Evolutionary conservation across 2,329 filamentous ascomycete genomes (phyloP).

Genomic region (Hypoxylon sp.): DNA sequence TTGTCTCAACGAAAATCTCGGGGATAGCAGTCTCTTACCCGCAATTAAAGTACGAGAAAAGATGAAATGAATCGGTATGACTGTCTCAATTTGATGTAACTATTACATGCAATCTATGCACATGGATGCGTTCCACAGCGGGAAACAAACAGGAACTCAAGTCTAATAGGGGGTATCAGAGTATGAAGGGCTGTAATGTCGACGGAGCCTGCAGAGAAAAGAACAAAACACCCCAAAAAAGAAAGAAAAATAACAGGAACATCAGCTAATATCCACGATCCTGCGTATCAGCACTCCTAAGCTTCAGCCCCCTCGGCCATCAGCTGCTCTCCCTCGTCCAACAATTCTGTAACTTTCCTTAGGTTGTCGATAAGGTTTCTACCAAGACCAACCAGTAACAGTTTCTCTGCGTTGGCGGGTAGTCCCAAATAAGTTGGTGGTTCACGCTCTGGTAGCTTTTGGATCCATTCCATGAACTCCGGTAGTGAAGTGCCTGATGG

Average conservation of each 20-base stretch:
- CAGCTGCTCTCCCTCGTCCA: conserved; percentile 94
- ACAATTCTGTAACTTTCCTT: conserved; percentile 81
- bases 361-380: conserved; percentile 84
- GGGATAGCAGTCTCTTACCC: neutral
- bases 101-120: conserved; percentile 5
- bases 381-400: conserved; percentile 88
- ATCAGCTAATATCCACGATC: neutral
- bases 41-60: neutral
- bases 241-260: no score
- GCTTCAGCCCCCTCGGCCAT: conserved; percentile 68
- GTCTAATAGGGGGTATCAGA: conserved; percentile 29
- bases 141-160: conserved; percentile 20
- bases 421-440: conserved; percentile 94
- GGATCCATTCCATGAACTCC: conserved; percentile 92
- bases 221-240: conserved; percentile 26
- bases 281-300: neutral
- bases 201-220: conserved; percentile 19
- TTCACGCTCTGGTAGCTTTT: conserved; percentile 90
- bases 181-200: conserved; percentile 26
- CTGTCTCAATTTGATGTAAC: conserved; percentile 11
- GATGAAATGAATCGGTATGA: no score
- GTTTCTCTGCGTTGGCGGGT: conserved; percentile 94
- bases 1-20: conserved; percentile 1
- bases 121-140: conserved; percentile 7
- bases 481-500: conserved; percentile 82